Conservation (phyloP, 169 alveolate species). For the Cryptosporidium meleagridis region DNA sequence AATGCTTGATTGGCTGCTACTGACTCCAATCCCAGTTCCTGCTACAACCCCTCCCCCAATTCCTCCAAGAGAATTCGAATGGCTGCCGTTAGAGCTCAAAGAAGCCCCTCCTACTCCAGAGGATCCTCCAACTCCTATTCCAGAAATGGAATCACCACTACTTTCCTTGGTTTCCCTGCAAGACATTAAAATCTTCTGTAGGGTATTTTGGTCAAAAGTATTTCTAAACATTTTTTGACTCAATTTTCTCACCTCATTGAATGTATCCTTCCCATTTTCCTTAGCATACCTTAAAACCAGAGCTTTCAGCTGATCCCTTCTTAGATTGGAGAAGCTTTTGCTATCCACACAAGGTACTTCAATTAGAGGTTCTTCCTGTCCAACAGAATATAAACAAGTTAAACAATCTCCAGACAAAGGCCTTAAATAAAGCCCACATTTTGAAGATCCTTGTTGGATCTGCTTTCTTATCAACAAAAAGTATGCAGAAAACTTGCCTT, state of each 20-base stretch:
- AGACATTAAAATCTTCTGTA: conserved; percentile 56
- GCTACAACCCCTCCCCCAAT: background rate
- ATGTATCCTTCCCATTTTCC: conserved; percentile 37
- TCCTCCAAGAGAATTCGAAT: background rate
- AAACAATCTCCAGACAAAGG: conserved; percentile 51
- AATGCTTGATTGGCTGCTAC: background rate
- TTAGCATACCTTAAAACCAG: conserved; percentile 49
- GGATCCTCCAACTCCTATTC: background rate
- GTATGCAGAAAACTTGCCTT: conserved; percentile 17
- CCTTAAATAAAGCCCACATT: conserved; percentile 29
- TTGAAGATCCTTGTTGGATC: conserved; percentile 17
- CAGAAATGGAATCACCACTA: background rate
- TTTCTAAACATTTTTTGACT: conserved; percentile 36
- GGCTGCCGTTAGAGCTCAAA: background rate
- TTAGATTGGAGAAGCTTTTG: conserved; percentile 18
- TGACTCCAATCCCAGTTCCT: background rate
- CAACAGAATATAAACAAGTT: conserved; percentile 84
- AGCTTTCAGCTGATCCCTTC: conserved; percentile 66
- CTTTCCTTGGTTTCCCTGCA: conserved; percentile 58
- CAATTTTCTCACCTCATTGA: conserved; percentile 18
- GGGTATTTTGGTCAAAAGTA: conserved; percentile 52
- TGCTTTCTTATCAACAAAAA: conserved; percentile 43
- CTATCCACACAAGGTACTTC: conserved; percentile 84
- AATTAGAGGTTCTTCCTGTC: conserved; percentile 88
- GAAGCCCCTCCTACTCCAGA: background rate